Evolutionary conservation across 495 filamentous ascomycete species (phyloP), one percentile per base, ranked within the genome.

Genomic region (Aspergillus kassunensis): DNA sequence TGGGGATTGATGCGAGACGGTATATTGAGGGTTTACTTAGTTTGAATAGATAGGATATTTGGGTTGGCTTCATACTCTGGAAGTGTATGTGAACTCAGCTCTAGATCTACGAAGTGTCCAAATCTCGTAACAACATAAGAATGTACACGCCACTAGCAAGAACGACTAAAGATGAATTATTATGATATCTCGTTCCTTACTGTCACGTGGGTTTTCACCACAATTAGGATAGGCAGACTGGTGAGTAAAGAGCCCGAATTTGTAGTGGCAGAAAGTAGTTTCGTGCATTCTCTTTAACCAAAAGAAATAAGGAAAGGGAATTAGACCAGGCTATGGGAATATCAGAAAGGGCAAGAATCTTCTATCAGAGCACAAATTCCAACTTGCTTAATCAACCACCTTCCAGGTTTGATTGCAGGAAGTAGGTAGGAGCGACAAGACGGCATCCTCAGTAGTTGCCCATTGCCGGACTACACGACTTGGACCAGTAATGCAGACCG

Each of bases 21-120:
- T 96, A 96, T 71, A 87, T 96, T 53, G 91, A 95, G 60, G 84
- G 81, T 11, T 65, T 96, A 49, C 69, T 96, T 56, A 90, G 80
- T 61, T 65, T 95, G 66, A 86, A 87, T 67, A 71, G 84, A 61
- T 91, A 76, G 31, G 13, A n/a, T 50, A 27, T 31, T 12, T 23
- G 21, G 19, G 24, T 15, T 46, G 8, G n/a, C 19, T 35, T 25
- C 23, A 16, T 35, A 15, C 3, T n/a, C n/a, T n/a, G n/a, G n/a
- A n/a, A n/a, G n/a, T n/a, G n/a, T n/a, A n/a, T n/a, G n/a, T n/a
- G n/a, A n/a, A n/a, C n/a, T n/a, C n/a, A n/a, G n/a, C n/a, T n/a
- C n/a, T n/a, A n/a, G n/a, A n/a, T n/a, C n/a, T n/a, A n/a, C n/a
- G n/a, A n/a, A n/a, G n/a, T n/a, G n/a, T n/a, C n/a, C n/a, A n/a